Evolutionary conservation across 208 protist genomes (phyloP), one percentile per base, ranked within the genome.

Genomic region (Trypanosoma cruzi): DNA sequence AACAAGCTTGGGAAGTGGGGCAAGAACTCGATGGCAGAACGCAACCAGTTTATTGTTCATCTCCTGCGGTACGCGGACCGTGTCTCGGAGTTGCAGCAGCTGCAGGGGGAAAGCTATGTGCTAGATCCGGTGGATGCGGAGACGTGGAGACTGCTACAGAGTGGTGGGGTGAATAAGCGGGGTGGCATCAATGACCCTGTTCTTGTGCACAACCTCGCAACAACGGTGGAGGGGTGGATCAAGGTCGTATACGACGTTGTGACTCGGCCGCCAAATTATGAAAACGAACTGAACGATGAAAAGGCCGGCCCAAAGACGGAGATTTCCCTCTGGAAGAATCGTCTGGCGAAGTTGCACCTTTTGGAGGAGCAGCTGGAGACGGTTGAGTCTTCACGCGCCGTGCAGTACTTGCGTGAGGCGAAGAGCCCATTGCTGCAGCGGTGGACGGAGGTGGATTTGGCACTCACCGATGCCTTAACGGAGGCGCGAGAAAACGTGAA

Each of bases 401-500:
- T 99, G 53, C 85, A 93, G 65, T 97, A 98, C 70, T 84, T 98
- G 14, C 81, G 89, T 46, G 86, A 95, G 46, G 86, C 89, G 26
- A 85, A 93, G 61, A 94, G 81, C 66, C 73, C 84, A 10, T 56
- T 96, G 20, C 73, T 98, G 28, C 66, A 77, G 68, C 76, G 80
- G n/a, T 99, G 98, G 98, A 64, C 72, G 4, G 86, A 94, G 50
- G 84, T 90, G 62, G 97, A 99, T 72, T 71, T 85, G 18, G 67
- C 59, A 26, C 82, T 99, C 36, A 98, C 95, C 4, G 97, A 99
- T 59, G 93, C 87, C 28, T 71, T 97, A n/a, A 94, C 97, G 42
- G 98, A 99, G 90, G 98, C 98, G 14, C 98, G 99, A 74, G 98
- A 99, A 77, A 99, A 99, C 75, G 92, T 99, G 36, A 97, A 98